A percentile compares a stretch with the other conserved stretches of the same genome.
Evolutionary conservation across 441 rosid genomes (phyloP).

Genomic region (Bocquillonia castaneifolia): DNA sequence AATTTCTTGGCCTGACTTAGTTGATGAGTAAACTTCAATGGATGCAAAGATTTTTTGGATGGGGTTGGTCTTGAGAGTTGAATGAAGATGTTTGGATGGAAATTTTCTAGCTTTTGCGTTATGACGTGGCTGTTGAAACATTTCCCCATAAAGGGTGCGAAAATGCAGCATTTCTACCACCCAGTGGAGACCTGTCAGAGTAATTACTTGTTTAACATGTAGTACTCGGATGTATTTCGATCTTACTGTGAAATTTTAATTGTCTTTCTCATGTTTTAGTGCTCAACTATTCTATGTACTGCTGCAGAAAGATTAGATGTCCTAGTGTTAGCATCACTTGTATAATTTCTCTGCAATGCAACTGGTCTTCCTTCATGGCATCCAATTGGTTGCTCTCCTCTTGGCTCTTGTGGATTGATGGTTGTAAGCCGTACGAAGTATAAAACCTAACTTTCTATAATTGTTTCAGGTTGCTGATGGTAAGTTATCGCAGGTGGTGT

Average conservation of each 20-base stretch:
- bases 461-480: not conserved
- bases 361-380: not conserved
- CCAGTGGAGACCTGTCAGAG: not conserved
- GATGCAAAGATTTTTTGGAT: not conserved
- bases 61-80: not conserved
- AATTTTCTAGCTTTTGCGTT: not conserved
- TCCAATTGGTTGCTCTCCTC: not conserved
- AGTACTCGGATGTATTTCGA: conserved; percentile 9
- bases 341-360: not conserved
- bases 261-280: not conserved
- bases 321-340: not conserved
- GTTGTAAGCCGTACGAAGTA: not conserved
- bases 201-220: not conserved
- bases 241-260: not conserved
- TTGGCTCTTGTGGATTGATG: not conserved
- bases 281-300: conserved; percentile 1
- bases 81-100: not conserved
- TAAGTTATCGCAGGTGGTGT: not conserved
- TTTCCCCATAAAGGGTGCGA: not conserved
- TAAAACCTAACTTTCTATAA: no score
- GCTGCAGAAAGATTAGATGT: not conserved
- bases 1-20: not conserved
- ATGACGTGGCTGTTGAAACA: not conserved
- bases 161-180: not conserved
- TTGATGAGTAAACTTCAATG: not conserved